A percentile compares a stretch with the other conserved stretches of the same genome.
Conservation (phyloP, 306 rosid species). For the Geum urbanum region DNA sequence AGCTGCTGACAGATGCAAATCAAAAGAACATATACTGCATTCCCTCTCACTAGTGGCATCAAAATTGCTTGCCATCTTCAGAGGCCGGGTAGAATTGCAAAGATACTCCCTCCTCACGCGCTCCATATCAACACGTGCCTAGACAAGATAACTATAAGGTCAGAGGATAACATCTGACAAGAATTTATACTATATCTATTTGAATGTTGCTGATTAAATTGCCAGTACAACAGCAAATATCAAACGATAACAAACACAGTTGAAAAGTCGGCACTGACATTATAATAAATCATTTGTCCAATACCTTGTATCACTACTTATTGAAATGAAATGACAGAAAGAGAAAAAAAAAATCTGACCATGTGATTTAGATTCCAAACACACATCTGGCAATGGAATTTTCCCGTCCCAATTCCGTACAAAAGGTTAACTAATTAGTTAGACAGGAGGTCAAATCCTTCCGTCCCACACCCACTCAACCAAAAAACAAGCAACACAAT, state of each 20-base stretch:
- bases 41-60: conserved; percentile 89
- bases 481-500: not conserved
- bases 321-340: not conserved
- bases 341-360: not conserved
- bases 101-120: conserved; percentile 59
- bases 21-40: conserved; percentile 78
- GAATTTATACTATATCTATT: not conserved
- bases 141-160: conserved; percentile 18
- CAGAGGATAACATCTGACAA: conserved; percentile 13
- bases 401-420: not conserved
- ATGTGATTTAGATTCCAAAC: not conserved
- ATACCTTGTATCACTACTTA: not conserved
- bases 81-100: conserved; percentile 55
- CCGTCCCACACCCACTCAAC: not conserved
- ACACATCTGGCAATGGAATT: not conserved
- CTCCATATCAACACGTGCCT: conserved; percentile 88
- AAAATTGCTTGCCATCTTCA: conserved; percentile 86
- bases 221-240: not conserved
- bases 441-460: not conserved
- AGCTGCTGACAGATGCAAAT: conserved; percentile 92
- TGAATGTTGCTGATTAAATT: not conserved
- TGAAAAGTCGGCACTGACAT: not conserved
- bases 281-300: not conserved
- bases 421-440: not conserved
- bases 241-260: not conserved